A percentile compares a stretch with the other conserved stretches of the same genome.
These are phyloP conservation scores for Solanum pennellii DNA, from an alignment of 257 asterid genomes.

Conservation along the genomic window DNA sequence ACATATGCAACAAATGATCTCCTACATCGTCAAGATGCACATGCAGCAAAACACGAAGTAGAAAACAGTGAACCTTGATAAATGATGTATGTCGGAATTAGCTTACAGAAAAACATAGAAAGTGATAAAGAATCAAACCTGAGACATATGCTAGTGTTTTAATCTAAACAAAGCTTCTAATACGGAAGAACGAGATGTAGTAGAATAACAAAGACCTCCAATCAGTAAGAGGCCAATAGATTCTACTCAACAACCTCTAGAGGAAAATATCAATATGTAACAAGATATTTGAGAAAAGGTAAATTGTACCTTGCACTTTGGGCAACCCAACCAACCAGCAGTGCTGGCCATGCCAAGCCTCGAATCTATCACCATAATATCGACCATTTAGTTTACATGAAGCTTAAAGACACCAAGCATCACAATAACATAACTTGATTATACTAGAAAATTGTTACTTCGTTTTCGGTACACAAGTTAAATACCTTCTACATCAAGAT, in stretches of 20 bases:
- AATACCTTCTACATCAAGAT: background rate
- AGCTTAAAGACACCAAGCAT: background rate
- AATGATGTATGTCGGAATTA: background rate
- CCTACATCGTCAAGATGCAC: background rate
- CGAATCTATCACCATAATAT: constrained; percentile 52
- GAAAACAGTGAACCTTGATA: background rate
- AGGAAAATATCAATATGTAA: background rate
- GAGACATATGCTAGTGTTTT: background rate
- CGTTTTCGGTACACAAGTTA: background rate
- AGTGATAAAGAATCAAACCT: background rate
- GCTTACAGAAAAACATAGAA: background rate
- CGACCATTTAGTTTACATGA: background rate
- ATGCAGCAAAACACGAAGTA: background rate
- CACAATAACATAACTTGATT: background rate
- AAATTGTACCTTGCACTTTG: constrained; percentile 75
- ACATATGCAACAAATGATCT: background rate
- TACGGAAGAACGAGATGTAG: background rate
- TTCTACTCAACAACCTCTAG: background rate
- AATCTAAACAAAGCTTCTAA: background rate
- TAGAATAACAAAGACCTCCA: background rate
- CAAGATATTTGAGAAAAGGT: background rate
- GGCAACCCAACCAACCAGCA: constrained; percentile 94
- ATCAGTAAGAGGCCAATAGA: background rate
- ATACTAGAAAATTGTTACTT: background rate
- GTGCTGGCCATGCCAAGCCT: constrained; percentile 94